phyloP scores from a whole-genome alignment of 495 filamentous ascomycete genomes.

The Viridothelium virens region DNA sequence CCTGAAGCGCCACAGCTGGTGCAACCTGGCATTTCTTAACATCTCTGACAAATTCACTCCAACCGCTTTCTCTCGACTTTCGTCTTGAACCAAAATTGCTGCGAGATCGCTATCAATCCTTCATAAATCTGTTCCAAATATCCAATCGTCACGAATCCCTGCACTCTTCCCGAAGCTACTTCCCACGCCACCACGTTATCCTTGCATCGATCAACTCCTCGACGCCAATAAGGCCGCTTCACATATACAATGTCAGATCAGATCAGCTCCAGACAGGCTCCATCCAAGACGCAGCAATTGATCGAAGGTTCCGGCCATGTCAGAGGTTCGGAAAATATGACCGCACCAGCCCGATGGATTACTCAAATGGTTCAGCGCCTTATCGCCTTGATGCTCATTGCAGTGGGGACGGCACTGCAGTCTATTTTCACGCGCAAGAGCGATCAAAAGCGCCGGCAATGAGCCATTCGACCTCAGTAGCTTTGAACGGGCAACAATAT shows the following conservation, averaged over 20 bases:
- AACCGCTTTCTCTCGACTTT: background rate
- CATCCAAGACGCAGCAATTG: conserved; percentile 1
- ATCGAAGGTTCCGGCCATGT: conserved; percentile 2
- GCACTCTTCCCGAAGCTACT: background rate
- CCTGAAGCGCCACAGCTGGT: background rate
- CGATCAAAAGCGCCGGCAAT: background rate
- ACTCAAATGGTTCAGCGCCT: conserved; percentile 4
- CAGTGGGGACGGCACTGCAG: conserved; percentile 5
- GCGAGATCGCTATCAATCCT: background rate
- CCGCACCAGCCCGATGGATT: conserved; percentile 1
- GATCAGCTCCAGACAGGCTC: background rate
- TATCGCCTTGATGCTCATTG: background rate
- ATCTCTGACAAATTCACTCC: background rate
- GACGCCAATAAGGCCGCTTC: background rate
- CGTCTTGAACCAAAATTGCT: background rate
- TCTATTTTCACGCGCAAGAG: conserved; percentile 5
- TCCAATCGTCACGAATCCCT: background rate
- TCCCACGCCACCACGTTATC: background rate
- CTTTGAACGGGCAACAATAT: no score
- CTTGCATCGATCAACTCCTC: background rate
- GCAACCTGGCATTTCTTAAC: background rate
- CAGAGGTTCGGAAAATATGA: background rate
- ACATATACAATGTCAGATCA: background rate
- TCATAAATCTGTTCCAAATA: background rate
- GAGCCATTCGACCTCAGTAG: background rate